Evolutionary conservation across 352 stramenopile genomes (phyloP).

Genomic region (Phytopythium chamaehyphon): DNA sequence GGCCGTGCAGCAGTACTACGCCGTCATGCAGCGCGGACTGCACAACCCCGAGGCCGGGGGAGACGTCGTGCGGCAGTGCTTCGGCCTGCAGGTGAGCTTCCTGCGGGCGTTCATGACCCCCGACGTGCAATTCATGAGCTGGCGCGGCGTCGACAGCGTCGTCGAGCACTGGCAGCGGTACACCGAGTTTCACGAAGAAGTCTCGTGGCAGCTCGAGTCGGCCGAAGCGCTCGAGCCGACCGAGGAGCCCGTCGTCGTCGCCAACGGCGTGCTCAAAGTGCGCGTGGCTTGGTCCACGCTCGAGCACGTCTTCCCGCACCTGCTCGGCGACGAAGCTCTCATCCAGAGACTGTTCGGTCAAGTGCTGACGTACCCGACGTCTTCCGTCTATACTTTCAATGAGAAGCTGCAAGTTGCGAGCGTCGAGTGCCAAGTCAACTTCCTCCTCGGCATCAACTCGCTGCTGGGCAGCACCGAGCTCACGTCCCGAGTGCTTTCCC

Average conservation of each 20-base stretch:
- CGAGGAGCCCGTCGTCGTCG: slow-evolving; percentile 53
- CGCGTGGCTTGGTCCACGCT: slow-evolving; percentile 33
- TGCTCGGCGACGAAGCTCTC: slow-evolving; percentile 34
- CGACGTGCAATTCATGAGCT: slow-evolving; percentile 31
- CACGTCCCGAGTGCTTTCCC: slow-evolving; percentile 20
- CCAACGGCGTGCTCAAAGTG: slow-evolving; percentile 27
- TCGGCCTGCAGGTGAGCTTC: slow-evolving; percentile 52
- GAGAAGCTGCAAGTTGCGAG: slow-evolving; percentile 34
- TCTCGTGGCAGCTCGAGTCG: slow-evolving; percentile 31
- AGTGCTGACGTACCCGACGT: slow-evolving; percentile 30
- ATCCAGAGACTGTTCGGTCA: slow-evolving; percentile 26
- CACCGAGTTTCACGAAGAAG: slow-evolving; percentile 44
- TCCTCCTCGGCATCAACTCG: slow-evolving; percentile 29
- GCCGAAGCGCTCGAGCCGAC: slow-evolving; percentile 39
- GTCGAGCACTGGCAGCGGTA: slow-evolving; percentile 63
- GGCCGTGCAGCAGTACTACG: slow-evolving; percentile 66
- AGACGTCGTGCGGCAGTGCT: slow-evolving; percentile 38
- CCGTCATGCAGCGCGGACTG: slow-evolving; percentile 50
- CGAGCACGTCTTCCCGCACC: slow-evolving; percentile 40
- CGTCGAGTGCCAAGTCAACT: slow-evolving; percentile 37
- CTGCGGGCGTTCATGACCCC: slow-evolving; percentile 39
- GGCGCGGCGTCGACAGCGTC: slow-evolving; percentile 30
- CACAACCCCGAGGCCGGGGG: slow-evolving; percentile 42
- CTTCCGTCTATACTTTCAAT: slow-evolving; percentile 42
- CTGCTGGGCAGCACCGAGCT: slow-evolving; percentile 23